Conservation (phyloP, 1,284 basidiomycete species). For the Pterulicium gracile region DNA sequence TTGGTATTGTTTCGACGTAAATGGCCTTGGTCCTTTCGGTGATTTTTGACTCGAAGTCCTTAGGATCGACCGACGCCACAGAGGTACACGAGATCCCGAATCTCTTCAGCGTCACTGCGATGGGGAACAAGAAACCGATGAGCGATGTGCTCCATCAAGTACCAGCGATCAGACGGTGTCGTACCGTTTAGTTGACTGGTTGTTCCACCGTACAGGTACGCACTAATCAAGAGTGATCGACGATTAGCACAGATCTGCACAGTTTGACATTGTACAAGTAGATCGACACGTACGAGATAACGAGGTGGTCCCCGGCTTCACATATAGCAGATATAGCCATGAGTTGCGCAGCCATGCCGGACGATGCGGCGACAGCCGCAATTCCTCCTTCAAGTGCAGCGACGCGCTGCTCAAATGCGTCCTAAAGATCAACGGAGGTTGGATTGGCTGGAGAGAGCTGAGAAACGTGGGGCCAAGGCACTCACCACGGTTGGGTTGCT, state of each 20-base stretch:
- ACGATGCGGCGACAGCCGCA: conserved; percentile 51
- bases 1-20: conserved; percentile 52
- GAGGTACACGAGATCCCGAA: conserved; percentile 35
- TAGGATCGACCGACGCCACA: conserved; percentile 26
- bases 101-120: conserved; percentile 20
- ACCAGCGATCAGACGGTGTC: too few species aligned
- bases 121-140: too few species aligned
- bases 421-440: too few species aligned
- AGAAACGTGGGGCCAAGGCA: too few species aligned
- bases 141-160: too few species aligned
- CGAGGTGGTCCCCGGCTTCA: conserved; percentile 48
- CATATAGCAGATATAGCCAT: conserved; percentile 45
- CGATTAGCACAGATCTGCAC: too few species aligned
- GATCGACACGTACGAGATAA: too few species aligned
- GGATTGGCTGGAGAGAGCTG: too few species aligned
- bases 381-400: conserved; percentile 57
- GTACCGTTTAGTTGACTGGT: too few species aligned
- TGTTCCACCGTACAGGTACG: too few species aligned
- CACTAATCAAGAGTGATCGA: too few species aligned
- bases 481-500: conserved; percentile 9
- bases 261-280: too few species aligned
- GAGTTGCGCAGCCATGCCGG: conserved; percentile 56
- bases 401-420: conserved; percentile 62
- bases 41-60: conserved; percentile 37
- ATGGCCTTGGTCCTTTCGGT: conserved; percentile 39